Evolutionary conservation across 2,329 filamentous ascomycete species (phyloP).

Genomic region (Colletotrichum viniferum): DNA sequence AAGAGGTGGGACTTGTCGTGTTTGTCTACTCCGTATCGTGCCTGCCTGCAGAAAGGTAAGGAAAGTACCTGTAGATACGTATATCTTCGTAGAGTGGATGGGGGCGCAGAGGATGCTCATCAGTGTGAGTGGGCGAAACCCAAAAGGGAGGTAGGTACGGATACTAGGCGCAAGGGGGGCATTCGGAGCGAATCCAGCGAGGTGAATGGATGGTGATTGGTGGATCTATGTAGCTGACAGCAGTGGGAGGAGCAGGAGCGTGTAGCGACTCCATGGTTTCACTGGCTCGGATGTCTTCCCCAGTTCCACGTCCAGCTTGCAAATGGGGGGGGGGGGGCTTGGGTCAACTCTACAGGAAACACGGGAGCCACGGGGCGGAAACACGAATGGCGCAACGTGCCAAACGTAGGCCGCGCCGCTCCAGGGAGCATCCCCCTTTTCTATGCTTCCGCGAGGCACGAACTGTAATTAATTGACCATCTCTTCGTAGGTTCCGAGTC

Average conservation of each 20-base stretch:
- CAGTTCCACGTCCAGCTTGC: background rate
- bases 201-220: background rate
- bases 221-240: background rate
- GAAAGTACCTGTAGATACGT: background rate
- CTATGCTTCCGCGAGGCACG: background rate
- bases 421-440: background rate
- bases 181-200: background rate
- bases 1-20: background rate
- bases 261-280: slow-evolving; percentile 3
- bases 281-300: slow-evolving; percentile 12
- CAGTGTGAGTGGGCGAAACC: slow-evolving; percentile 3
- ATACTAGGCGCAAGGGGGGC: background rate
- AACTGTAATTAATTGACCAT: background rate
- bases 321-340: background rate
- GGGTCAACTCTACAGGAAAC: background rate
- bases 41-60: background rate
- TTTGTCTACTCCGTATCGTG: background rate
- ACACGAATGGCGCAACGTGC: background rate
- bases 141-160: background rate
- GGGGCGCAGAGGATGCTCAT: background rate
- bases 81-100: background rate
- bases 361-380: background rate
- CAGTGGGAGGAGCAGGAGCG: background rate
- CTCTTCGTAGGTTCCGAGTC: background rate
- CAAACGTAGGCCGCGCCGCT: background rate